Base-by-base conservation (phyloP, 176 grass and related monocot genomes). In the Carex cristatella region DNA sequence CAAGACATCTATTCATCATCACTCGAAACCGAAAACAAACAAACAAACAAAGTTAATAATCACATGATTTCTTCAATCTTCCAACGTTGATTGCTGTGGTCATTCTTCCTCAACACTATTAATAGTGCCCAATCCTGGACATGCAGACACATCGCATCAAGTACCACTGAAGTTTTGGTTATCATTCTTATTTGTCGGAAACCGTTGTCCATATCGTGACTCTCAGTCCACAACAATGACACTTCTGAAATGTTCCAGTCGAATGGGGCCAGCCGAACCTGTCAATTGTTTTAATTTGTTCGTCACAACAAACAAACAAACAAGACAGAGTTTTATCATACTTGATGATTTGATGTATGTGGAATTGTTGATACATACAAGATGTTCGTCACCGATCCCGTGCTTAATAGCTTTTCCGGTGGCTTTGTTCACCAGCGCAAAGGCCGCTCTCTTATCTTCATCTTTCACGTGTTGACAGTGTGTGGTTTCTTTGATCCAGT, bases 401-500 rank as follows among this genome's bases (percentile, higher is more conserved):
- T 96, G 94, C 87, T 93, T 96, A 72, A 96, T 77, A 61, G 94
- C 94, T 85, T 91, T 82, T 0, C 94, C 91, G 31, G 94, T 94
- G 79, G 89, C 91, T 71, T 89, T 97, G 82, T 97, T 97, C 3
- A 97, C 85, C 42, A 96, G 77, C 2, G 91, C 85, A 64, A 96
- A 96, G 33, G 87, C 86, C 0, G 91, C 83, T 74, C 86, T 86
- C 1, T 76, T 83, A 3, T 91, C 89, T 83, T 89, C 94, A 84
- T 96, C 94, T 85, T 91, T 93, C 30, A 96, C 59, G 83, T 80
- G 65, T 33, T 38, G 2, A 82, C 94, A 85, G 80, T 88, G 85
- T 35, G 78, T 86, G 80, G 91, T 81, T 53, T 89, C 76, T 83
- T 88, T 89, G 85, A 97, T 79, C 94, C 94, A 97, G 88, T 97